Evolutionary conservation across 331 rosid genomes (phyloP).

Genomic region (Malus hybrid): DNA sequence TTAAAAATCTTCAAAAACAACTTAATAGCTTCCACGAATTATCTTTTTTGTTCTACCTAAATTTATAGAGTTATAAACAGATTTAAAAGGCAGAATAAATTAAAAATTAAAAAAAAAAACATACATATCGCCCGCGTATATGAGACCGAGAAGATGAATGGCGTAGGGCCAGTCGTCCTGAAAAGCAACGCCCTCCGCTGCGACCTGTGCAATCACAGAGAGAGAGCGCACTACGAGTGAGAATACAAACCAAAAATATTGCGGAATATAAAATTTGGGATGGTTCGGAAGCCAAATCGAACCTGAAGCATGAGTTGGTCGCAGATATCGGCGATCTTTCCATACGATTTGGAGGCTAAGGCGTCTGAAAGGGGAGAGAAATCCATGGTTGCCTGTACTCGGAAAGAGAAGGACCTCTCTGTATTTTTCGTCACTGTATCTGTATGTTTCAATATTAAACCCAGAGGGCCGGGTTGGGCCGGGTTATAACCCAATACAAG

Average conservation of each 20-base stretch:
- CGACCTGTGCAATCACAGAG: slow-evolving; percentile 43
- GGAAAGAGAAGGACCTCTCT: not conserved
- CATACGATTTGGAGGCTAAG: slow-evolving; percentile 58
- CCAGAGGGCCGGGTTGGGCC: too few relatives aligned
- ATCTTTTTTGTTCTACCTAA: not conserved
- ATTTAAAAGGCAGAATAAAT: not conserved
- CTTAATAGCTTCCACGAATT: not conserved
- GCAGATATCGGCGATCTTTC: slow-evolving; percentile 61
- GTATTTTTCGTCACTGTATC: not conserved
- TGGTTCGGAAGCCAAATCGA: not conserved
- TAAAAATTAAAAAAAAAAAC: not conserved
- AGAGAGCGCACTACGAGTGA: not conserved
- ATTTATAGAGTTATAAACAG: not conserved
- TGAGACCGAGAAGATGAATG: slow-evolving; percentile 70
- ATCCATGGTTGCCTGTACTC: slow-evolving; percentile 38
- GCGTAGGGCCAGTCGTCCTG: slow-evolving; percentile 90
- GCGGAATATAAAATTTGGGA: too few relatives aligned
- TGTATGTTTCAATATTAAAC: too few relatives aligned
- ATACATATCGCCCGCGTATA: slow-evolving; percentile 76
- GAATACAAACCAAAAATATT: not conserved
- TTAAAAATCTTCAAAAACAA: not conserved
- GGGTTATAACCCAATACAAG: not conserved
- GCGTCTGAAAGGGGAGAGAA: slow-evolving; percentile 44
- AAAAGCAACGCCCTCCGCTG: slow-evolving; percentile 68
- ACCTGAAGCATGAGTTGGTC: slow-evolving; percentile 75